Percentiles rank a stretch among this genome's conserved stretches.
Conservation (phyloP, 495 filamentous ascomycete species). For the Penicillium dipodomyicola region DNA sequence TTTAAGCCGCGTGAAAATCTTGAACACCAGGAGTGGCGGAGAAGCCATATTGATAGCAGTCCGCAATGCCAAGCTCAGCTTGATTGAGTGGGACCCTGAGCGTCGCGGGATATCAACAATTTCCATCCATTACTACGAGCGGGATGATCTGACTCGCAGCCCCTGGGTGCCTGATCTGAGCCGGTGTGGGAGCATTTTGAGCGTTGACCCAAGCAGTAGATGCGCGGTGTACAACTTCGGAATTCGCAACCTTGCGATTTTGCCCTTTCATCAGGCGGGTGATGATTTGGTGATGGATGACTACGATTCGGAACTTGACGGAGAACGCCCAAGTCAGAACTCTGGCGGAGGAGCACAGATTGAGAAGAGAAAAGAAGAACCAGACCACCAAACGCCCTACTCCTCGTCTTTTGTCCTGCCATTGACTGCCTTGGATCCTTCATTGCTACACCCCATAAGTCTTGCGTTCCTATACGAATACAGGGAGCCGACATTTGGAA, state of each 20-base stretch:
- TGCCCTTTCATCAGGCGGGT: slow-evolving; percentile 81
- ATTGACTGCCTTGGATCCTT: slow-evolving; percentile 81
- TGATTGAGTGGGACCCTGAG: slow-evolving; percentile 92
- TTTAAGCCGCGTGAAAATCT: slow-evolving; percentile 69
- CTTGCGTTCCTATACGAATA: slow-evolving; percentile 95
- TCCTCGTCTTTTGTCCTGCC: slow-evolving; percentile 87
- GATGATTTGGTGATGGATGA: slow-evolving; percentile 92
- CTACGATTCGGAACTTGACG: slow-evolving; percentile 77
- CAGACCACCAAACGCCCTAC: slow-evolving; percentile 70
- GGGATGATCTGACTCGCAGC: slow-evolving; percentile 75
- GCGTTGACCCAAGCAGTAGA: slow-evolving; percentile 84
- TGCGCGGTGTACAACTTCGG: slow-evolving; percentile 95
- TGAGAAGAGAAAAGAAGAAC: slow-evolving; percentile 50
- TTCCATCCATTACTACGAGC: slow-evolving; percentile 96
- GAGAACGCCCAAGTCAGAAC: slow-evolving; percentile 33
- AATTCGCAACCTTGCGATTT: slow-evolving; percentile 78
- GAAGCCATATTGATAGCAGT: slow-evolving; percentile 82
- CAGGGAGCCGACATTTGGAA: slow-evolving; percentile 93
- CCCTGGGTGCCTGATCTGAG: slow-evolving; percentile 72
- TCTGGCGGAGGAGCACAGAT: slow-evolving; percentile 10
- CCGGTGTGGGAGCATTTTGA: slow-evolving; percentile 71
- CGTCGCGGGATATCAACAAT: slow-evolving; percentile 74
- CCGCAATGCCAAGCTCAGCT: slow-evolving; percentile 84
- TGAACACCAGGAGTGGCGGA: slow-evolving; percentile 70
- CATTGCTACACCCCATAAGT: slow-evolving; percentile 81